A percentile compares a stretch with the other conserved stretches of the same genome.
These are phyloP conservation scores for Globisporangium cederbergense DNA, from an alignment of 352 stramenopile genomes.

Conservation along the genomic window DNA sequence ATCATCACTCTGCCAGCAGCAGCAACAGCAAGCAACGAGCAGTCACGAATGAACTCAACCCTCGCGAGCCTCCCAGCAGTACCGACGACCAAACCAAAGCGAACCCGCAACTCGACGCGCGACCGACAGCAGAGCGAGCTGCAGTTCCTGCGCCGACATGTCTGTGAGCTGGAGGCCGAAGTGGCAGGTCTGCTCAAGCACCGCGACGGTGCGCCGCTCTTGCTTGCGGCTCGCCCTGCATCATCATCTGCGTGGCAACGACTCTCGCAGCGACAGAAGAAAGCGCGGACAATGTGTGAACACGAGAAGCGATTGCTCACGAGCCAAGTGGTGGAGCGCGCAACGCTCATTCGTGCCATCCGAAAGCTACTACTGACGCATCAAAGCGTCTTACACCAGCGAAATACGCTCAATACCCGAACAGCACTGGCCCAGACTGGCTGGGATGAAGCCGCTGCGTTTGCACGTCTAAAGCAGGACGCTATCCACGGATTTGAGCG, in stretches of 20 bases:
- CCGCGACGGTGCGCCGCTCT: not conserved
- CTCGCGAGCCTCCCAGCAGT: not conserved
- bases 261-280: not conserved
- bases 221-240: not conserved
- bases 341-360: not conserved
- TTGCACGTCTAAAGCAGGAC: not conserved
- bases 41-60: not conserved
- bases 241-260: not conserved
- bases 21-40: not conserved
- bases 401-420: not conserved
- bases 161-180: not conserved
- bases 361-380: not conserved
- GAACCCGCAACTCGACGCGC: not conserved
- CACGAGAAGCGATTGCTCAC: not conserved
- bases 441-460: not conserved
- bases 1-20: not conserved
- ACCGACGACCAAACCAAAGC: not conserved
- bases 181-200: not conserved
- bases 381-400: not conserved
- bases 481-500: not conserved
- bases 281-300: not conserved
- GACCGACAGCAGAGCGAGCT: not conserved
- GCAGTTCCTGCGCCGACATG: not conserved
- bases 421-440: not conserved
- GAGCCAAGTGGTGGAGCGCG: not conserved